These are phyloP conservation scores for Coprinopsis strossmayeri DNA, from an alignment of 768 basidiomycete genomes.

Conservation along the genomic window DNA sequence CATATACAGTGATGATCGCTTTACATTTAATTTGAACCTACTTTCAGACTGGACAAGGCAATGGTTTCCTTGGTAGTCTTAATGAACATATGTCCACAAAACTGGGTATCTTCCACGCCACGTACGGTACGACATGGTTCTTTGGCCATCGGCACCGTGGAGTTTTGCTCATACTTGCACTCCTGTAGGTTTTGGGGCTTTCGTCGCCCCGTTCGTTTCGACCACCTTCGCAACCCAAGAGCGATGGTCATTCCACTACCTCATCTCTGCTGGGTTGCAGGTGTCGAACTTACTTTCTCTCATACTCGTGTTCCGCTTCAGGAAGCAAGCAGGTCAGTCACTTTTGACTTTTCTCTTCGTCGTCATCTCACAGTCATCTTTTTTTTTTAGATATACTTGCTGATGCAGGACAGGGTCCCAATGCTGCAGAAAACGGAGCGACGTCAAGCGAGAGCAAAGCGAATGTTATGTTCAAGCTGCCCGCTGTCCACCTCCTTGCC, in stretches of 20 bases:
- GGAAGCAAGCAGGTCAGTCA: slow-evolving; percentile 57
- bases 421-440: slow-evolving; percentile 4
- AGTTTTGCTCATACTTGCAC: neutral
- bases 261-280: slow-evolving; percentile 62
- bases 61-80: slow-evolving; percentile 60
- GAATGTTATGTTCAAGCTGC: slow-evolving; percentile 30
- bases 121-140: slow-evolving; percentile 39
- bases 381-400: slow-evolving; percentile 41
- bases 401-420: slow-evolving; percentile 45
- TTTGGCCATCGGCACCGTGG: neutral
- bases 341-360: neutral
- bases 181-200: slow-evolving; percentile 52
- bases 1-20: too few species aligned
- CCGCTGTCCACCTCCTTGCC: slow-evolving; percentile 55
- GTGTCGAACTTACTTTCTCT: slow-evolving; percentile 48
- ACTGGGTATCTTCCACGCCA: slow-evolving; percentile 65
- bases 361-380: neutral
- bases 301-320: slow-evolving; percentile 56
- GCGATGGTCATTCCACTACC: slow-evolving; percentile 76
- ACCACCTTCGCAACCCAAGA: slow-evolving; percentile 68
- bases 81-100: slow-evolving; percentile 49
- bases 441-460: slow-evolving; percentile 38
- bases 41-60: slow-evolving; percentile 63
- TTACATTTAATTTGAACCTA: neutral
- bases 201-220: slow-evolving; percentile 65